Evolutionary conservation across 768 basidiomycete genomes (phyloP).

Genomic region (Boletus rex-veris): DNA sequence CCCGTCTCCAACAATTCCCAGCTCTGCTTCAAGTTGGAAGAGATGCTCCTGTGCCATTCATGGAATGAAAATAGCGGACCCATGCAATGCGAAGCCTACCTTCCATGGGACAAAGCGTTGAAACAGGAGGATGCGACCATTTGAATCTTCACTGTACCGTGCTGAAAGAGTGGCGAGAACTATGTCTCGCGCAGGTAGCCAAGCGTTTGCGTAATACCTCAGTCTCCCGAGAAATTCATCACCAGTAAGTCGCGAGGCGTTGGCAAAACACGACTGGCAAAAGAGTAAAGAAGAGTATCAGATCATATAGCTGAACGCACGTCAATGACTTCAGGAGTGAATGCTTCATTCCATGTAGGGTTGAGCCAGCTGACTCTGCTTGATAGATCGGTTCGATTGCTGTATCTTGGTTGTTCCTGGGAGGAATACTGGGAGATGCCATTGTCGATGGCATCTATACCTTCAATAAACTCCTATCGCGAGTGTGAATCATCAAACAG

Average conservation of each 20-base stretch:
- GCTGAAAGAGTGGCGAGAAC: constrained; percentile 58
- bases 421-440: constrained; percentile 79
- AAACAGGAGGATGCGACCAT: constrained; percentile 77
- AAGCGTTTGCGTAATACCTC: constrained; percentile 81
- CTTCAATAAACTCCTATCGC: constrained; percentile 84
- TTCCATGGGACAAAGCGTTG: constrained; percentile 86
- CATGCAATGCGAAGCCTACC: constrained; percentile 37
- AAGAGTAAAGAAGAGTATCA: constrained; percentile 8
- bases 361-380: constrained; percentile 82
- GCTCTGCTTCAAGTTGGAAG: constrained; percentile 75
- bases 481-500: constrained; percentile 4
- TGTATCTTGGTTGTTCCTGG: constrained; percentile 67
- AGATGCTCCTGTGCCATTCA: constrained; percentile 69
- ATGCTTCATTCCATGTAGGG: constrained; percentile 85
- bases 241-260: constrained; percentile 81
- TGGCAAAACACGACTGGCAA: constrained; percentile 62
- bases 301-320: constrained; percentile 42
- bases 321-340: constrained; percentile 64
- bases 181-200: constrained; percentile 88
- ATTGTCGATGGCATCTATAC: constrained; percentile 93
- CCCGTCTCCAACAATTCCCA: constrained; percentile 40
- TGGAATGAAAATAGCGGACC: neutral
- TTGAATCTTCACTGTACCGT: constrained; percentile 59
- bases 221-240: constrained; percentile 78
- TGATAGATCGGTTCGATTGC: constrained; percentile 77